Evolutionary conservation across 1,284 basidiomycete genomes (phyloP).

Genomic region (Cryptococcus sp.): DNA sequence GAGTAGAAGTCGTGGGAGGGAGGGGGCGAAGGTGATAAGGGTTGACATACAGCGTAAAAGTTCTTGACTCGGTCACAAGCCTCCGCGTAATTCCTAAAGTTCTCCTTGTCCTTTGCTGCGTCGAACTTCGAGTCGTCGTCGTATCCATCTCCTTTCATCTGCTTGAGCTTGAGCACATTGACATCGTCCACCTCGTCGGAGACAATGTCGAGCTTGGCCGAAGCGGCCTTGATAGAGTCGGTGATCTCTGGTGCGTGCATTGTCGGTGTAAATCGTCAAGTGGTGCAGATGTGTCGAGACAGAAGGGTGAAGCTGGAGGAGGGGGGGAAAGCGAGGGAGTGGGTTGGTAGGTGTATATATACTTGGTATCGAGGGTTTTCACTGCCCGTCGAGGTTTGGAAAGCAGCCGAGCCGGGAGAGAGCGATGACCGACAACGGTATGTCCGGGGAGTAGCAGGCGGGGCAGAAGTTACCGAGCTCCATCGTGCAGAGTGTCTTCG

Average conservation of each 20-base stretch:
- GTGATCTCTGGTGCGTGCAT: conserved; percentile 39
- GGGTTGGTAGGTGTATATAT: too few relatives aligned
- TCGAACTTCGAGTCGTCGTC: conserved; percentile 63
- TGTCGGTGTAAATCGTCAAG: too few relatives aligned
- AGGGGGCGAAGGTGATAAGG: not conserved
- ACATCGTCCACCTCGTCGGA: conserved; percentile 69
- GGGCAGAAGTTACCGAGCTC: too few relatives aligned
- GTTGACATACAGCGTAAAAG: conserved; percentile 55
- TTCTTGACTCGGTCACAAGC: conserved; percentile 80
- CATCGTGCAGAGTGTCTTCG: too few relatives aligned
- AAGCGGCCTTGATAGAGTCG: conserved; percentile 28
- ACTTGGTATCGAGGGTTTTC: too few relatives aligned
- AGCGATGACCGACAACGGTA: too few relatives aligned
- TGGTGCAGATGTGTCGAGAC: too few relatives aligned
- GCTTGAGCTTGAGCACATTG: conserved; percentile 40
- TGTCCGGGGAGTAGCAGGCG: too few relatives aligned
- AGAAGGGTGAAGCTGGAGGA: too few relatives aligned
- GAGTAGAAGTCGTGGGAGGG: not conserved
- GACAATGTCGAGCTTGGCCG: conserved; percentile 55
- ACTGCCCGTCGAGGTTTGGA: too few relatives aligned
- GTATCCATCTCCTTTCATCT: conserved; percentile 48
- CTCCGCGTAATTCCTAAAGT: conserved; percentile 49
- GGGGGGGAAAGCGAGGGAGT: too few relatives aligned
- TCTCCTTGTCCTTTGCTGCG: conserved; percentile 65
- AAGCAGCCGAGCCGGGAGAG: too few relatives aligned